Conservation (phyloP, 2,329 filamentous ascomycete genomes). For the Scytalidium sp. region DNA sequence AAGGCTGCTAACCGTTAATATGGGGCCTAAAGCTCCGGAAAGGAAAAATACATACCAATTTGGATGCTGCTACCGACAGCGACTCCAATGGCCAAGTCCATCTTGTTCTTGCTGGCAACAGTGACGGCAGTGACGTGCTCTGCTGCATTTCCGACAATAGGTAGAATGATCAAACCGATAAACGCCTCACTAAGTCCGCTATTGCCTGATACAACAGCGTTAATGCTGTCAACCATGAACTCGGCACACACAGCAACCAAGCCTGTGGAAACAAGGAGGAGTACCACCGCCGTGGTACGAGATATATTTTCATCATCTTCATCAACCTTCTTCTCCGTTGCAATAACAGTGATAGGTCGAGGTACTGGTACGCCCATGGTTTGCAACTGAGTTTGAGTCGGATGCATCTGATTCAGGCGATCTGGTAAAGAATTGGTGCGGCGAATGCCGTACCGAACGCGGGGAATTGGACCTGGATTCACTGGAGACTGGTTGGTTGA, state of each 20-base stretch:
- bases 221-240: constrained; percentile 66
- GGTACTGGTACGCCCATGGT: constrained; percentile 10
- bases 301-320: constrained; percentile 46
- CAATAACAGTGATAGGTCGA: constrained; percentile 19
- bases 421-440: constrained; percentile 74
- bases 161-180: constrained; percentile 69
- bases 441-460: constrained; percentile 62
- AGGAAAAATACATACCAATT: constrained; percentile 43
- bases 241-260: constrained; percentile 68
- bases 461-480: constrained; percentile 45
- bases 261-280: constrained; percentile 61
- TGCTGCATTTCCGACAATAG: constrained; percentile 71
- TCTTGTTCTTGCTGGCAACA: constrained; percentile 72
- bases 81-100: constrained; percentile 72
- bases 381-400: constrained; percentile 3
- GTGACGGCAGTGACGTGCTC: constrained; percentile 71
- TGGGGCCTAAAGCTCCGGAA: background rate
- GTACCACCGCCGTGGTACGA: constrained; percentile 53
- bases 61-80: constrained; percentile 70
- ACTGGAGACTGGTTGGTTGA: constrained; percentile 24
- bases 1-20: constrained; percentile 38
- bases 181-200: constrained; percentile 60
- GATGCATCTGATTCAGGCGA: constrained; percentile 47
- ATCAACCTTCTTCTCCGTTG: constrained; percentile 11
- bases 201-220: constrained; percentile 55